These are phyloP conservation scores for Mucor saturninus DNA, from an alignment of 371 early-diverging fungal genomes.

Conservation along the genomic window DNA sequence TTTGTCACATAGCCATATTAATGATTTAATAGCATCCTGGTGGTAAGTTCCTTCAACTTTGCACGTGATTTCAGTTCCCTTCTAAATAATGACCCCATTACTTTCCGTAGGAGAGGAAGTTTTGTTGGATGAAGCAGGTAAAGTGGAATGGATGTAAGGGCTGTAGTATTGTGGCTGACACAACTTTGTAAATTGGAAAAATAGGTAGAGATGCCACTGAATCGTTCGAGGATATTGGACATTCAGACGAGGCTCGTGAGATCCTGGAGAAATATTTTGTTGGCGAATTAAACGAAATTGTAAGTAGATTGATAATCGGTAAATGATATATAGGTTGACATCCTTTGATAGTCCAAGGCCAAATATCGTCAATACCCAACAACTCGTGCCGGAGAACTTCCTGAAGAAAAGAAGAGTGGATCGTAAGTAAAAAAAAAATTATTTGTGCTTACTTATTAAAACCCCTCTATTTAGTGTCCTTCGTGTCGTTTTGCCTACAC, in stretches of 20 bases:
- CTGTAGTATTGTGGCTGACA: constrained; percentile 22
- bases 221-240: constrained; percentile 89
- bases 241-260: constrained; percentile 76
- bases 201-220: constrained; percentile 80
- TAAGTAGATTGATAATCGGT: constrained; percentile 29
- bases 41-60: constrained; percentile 44
- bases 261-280: constrained; percentile 45
- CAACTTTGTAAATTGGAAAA: neutral
- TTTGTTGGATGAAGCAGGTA: constrained; percentile 62
- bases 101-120: constrained; percentile 61
- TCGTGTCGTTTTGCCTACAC: constrained; percentile 29
- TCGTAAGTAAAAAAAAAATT: constrained; percentile 38
- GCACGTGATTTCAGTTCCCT: neutral
- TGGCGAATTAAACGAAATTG: constrained; percentile 47
- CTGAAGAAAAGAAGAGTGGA: constrained; percentile 33
- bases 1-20: neutral
- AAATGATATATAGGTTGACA: neutral
- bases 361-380: constrained; percentile 28
- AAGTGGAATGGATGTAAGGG: constrained; percentile 56
- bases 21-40: constrained; percentile 47
- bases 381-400: constrained; percentile 52
- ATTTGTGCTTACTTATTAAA: neutral
- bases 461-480: constrained; percentile 21
- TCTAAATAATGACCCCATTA: neutral
- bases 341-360: constrained; percentile 27